Evolutionary conservation across 2,329 filamentous ascomycete genomes (phyloP).

Genomic region (Ceratocystis ficicola): DNA sequence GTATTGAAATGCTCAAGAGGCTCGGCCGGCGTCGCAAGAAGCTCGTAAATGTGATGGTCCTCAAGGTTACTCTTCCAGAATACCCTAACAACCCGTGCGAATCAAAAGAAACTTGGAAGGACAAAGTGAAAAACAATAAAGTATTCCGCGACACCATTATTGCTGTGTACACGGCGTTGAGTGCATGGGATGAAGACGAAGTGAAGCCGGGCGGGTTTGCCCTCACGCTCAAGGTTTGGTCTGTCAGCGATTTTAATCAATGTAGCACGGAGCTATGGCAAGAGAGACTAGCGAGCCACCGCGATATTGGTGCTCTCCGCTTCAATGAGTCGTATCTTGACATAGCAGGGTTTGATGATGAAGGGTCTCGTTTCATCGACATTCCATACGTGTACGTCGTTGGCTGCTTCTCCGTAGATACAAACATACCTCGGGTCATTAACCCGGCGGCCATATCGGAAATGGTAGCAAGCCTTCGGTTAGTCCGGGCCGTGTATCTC

Average conservation of each 20-base stretch:
- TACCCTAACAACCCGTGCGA: constrained; percentile 19
- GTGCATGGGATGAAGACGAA: constrained; percentile 23
- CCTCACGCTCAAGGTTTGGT: constrained; percentile 23
- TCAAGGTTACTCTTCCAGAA: constrained; percentile 18
- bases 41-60: constrained; percentile 16
- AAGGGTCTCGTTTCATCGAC: constrained; percentile 42
- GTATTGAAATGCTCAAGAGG: constrained; percentile 8
- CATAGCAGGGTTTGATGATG: constrained; percentile 51
- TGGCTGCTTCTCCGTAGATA: constrained; percentile 23
- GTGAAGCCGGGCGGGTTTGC: constrained; percentile 23
- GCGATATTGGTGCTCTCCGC: constrained; percentile 25
- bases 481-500: constrained; percentile 22
- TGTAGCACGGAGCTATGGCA: constrained; percentile 24
- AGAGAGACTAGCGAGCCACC: constrained; percentile 23
- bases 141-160: constrained; percentile 19
- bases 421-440: constrained; percentile 22
- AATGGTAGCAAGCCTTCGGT: constrained; percentile 24
- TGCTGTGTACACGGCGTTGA: constrained; percentile 20
- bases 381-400: constrained; percentile 37
- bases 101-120: constrained; percentile 22
- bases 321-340: constrained; percentile 47
- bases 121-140: constrained; percentile 21
- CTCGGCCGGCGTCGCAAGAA: constrained; percentile 14
- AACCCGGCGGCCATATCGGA: constrained; percentile 25
- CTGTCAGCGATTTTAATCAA: constrained; percentile 24